phyloP scores from a whole-genome alignment of 257 asterid genomes.

The Verbascum thapsus region DNA sequence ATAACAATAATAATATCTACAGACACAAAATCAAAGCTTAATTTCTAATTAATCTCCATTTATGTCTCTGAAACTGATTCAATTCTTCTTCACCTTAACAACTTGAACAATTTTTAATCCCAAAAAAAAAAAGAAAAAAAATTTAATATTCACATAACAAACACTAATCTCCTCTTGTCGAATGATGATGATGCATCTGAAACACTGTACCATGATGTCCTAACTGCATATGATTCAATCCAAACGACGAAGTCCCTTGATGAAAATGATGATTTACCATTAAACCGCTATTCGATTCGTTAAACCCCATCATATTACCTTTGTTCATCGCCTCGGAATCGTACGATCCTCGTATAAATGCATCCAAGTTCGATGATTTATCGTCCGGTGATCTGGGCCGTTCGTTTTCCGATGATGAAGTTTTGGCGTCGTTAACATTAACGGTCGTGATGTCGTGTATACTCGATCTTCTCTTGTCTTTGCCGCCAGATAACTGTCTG shows the following conservation, averaged over 20 bases:
- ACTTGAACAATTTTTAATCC: neutral
- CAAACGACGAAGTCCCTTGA: conserved; percentile 35
- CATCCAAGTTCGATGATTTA: conserved; percentile 28
- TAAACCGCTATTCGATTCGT: conserved; percentile 28
- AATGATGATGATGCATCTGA: conserved; percentile 46
- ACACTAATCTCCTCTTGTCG: conserved; percentile 12
- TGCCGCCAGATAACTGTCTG: conserved; percentile 86
- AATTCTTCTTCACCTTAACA: conserved; percentile 19
- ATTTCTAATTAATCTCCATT: conserved; percentile 15
- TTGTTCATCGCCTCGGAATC: conserved; percentile 38
- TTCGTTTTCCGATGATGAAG: conserved; percentile 42
- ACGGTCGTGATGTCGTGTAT: conserved; percentile 89
- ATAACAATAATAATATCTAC: conserved; percentile 24
- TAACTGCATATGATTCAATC: conserved; percentile 38
- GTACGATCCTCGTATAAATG: conserved; percentile 32
- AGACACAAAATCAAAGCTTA: conserved; percentile 26
- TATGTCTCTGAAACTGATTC: neutral
- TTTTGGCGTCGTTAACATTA: conserved; percentile 43
- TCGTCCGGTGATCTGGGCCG: conserved; percentile 38
- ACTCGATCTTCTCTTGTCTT: conserved; percentile 89
- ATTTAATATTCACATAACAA: conserved; percentile 1
- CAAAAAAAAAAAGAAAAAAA: neutral
- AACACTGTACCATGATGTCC: conserved; percentile 46
- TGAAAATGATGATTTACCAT: conserved; percentile 36
- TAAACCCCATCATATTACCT: conserved; percentile 52